Evolutionary conservation across 345 rosid species (phyloP).

Genomic region (Psidium guajava): DNA sequence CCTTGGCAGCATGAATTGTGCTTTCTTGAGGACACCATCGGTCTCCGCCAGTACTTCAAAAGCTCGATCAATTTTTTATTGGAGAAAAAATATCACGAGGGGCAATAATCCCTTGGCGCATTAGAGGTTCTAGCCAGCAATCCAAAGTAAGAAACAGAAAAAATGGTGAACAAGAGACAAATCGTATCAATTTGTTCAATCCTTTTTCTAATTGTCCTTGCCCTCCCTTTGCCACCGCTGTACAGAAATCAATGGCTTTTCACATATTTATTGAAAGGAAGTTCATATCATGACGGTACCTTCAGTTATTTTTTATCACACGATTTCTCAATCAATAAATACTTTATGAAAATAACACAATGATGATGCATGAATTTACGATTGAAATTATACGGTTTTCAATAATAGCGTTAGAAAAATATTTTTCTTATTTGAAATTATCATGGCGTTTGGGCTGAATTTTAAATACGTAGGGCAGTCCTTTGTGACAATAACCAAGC

Average conservation of each 20-base stretch:
- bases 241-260: background rate
- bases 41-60: background rate
- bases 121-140: background rate
- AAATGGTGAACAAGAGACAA: background rate
- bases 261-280: too few species aligned
- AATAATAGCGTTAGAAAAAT: too few species aligned
- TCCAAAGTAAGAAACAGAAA: background rate
- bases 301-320: too few species aligned
- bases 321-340: too few species aligned
- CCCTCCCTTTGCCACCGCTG: background rate
- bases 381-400: too few species aligned
- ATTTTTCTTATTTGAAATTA: background rate
- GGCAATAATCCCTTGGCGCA: background rate
- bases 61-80: background rate
- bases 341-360: rapidly evolving
- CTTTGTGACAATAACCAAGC: background rate
- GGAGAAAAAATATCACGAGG: background rate
- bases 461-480: background rate
- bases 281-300: too few species aligned
- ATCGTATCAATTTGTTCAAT: background rate
- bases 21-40: background rate
- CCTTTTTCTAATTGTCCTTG: background rate
- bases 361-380: too few species aligned
- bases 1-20: background rate
- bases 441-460: background rate